These are phyloP conservation scores for Fraxinus ornus DNA, from an alignment of 305 asterid species.

Conservation along the genomic window DNA sequence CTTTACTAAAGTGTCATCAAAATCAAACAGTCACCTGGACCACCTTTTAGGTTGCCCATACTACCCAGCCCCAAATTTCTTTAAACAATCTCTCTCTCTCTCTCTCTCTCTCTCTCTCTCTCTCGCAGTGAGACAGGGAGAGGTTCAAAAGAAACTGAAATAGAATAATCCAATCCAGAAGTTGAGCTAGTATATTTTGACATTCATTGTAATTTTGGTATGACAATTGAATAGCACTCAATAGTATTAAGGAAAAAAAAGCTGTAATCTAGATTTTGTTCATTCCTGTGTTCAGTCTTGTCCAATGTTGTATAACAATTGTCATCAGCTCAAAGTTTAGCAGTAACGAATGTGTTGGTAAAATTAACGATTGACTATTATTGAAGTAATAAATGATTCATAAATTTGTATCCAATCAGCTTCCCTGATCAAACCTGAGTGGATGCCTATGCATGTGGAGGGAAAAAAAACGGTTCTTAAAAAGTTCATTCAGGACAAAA, in stretches of 20 bases:
- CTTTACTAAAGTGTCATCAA: slow-evolving; percentile 31
- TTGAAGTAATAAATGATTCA: background rate
- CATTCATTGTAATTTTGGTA: background rate
- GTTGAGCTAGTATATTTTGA: background rate
- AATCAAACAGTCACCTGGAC: slow-evolving; percentile 34
- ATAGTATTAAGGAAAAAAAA: background rate
- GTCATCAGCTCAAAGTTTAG: background rate
- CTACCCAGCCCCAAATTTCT: slow-evolving; percentile 24
- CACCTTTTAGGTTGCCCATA: slow-evolving; percentile 33
- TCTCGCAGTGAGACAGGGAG: background rate
- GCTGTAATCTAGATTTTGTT: background rate
- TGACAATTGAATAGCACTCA: background rate
- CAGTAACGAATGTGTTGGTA: background rate
- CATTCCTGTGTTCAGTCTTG: background rate
- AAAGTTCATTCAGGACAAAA: background rate
- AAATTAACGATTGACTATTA: background rate
- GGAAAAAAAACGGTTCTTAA: background rate
- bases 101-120: background rate
- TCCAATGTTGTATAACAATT: background rate
- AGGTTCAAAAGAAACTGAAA: background rate
- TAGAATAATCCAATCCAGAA: background rate
- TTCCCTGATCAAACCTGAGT: background rate
- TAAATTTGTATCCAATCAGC: background rate
- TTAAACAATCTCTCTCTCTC: background rate
- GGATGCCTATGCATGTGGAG: background rate